phyloP scores from a whole-genome alignment of 305 asterid species.

The Fraxinus xanthoxyloides region DNA sequence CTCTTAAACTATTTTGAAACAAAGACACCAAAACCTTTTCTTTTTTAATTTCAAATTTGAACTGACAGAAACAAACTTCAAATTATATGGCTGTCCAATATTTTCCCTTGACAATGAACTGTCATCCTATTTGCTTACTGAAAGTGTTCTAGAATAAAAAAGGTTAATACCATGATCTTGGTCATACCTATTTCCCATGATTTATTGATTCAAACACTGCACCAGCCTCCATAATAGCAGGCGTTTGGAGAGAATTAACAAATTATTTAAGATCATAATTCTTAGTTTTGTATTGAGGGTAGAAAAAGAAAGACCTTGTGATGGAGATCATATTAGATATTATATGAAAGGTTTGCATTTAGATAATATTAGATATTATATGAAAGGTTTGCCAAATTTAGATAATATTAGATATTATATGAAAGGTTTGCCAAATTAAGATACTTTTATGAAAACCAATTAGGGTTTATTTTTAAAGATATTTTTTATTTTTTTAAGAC shows the following conservation, averaged over 20 bases:
- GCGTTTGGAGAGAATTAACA: background rate
- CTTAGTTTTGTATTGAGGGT: background rate
- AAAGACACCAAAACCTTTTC: background rate
- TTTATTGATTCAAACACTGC: background rate
- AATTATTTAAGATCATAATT: background rate
- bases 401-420: background rate
- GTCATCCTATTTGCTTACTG: slow-evolving; percentile 5
- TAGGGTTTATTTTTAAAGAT: background rate
- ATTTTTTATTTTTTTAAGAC: background rate
- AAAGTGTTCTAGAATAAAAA: background rate
- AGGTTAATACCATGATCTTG: background rate
- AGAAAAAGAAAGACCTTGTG: background rate
- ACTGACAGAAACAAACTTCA: background rate
- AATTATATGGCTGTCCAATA: background rate
- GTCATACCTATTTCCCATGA: background rate
- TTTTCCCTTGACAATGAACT: background rate
- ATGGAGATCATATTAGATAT: background rate
- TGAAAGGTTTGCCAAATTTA: background rate
- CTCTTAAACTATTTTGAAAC: background rate
- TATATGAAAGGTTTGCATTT: background rate
- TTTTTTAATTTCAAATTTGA: background rate
- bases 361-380: no score
- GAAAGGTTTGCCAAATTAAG: background rate
- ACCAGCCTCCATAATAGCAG: background rate
- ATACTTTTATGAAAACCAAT: background rate